phyloP scores from a whole-genome alignment of 768 basidiomycete genomes.

The Boletus rufocinnamomeus region DNA sequence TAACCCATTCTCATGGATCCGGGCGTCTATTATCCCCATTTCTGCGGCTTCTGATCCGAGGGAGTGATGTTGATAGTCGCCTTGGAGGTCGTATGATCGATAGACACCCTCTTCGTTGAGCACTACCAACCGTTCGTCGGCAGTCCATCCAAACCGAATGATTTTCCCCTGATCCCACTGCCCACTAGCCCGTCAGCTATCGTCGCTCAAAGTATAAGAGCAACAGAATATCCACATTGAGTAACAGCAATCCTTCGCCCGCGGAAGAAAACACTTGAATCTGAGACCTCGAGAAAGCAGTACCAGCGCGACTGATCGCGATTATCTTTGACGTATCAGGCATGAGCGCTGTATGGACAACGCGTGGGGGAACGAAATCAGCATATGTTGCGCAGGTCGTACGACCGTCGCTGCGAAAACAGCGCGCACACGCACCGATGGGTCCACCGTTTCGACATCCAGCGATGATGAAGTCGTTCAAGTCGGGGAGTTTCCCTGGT shows the following conservation, averaged over 20 bases:
- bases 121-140: conserved; percentile 79
- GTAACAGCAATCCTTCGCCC: conserved; percentile 65
- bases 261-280: conserved; percentile 88
- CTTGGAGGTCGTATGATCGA: conserved; percentile 84
- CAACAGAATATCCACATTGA: conserved; percentile 62
- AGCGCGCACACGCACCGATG: conserved; percentile 55
- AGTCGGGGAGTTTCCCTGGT: conserved; percentile 72
- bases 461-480: conserved; percentile 77
- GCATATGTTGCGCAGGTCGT: conserved; percentile 1
- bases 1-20: conserved; percentile 83
- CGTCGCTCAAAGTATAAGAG: neutral
- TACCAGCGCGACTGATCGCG: conserved; percentile 59
- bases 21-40: conserved; percentile 80
- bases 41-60: conserved; percentile 82
- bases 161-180: conserved; percentile 93
- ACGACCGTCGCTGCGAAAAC: neutral
- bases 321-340: conserved; percentile 81
- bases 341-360: conserved; percentile 68
- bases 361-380: neutral
- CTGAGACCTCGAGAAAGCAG: conserved; percentile 70
- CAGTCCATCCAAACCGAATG: conserved; percentile 80
- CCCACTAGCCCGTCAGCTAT: conserved; percentile 19
- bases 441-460: conserved; percentile 89
- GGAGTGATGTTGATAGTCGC: conserved; percentile 83
- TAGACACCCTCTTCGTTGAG: conserved; percentile 93